A percentile compares a stretch with the other conserved stretches of the same genome.
Conservation (phyloP, 2,329 filamentous ascomycete species). For the Huntiella savannae region DNA sequence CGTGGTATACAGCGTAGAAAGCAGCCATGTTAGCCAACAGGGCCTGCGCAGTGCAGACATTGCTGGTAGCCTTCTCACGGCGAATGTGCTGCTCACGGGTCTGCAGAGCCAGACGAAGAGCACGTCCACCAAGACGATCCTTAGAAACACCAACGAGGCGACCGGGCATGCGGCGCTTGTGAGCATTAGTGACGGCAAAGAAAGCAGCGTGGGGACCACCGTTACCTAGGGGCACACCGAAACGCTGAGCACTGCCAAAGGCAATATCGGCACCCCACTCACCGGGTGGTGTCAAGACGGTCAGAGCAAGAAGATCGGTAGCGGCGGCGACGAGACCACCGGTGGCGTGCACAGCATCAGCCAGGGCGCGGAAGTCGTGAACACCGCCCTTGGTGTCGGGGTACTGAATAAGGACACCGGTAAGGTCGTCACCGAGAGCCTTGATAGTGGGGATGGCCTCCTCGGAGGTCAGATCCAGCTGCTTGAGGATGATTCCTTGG, state of each 20-base stretch:
- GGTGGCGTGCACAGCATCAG: conserved; percentile 56
- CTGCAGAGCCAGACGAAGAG: conserved; percentile 70
- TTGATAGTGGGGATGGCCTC: conserved; percentile 44
- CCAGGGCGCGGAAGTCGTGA: conserved; percentile 53
- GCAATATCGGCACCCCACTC: conserved; percentile 93
- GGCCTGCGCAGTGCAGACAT: conserved; percentile 91
- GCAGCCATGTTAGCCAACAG: conserved; percentile 89
- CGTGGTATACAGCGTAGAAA: conserved; percentile 88
- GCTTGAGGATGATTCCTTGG: conserved; percentile 67
- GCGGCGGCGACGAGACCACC: conserved; percentile 70
- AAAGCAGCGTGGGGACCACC: conserved; percentile 94
- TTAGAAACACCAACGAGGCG: conserved; percentile 82
- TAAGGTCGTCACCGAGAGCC: conserved; percentile 58
- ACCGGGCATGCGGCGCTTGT: conserved; percentile 88
- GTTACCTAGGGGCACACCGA: conserved; percentile 80
- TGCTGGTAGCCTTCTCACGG: conserved; percentile 90
- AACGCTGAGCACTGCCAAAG: conserved; percentile 78
- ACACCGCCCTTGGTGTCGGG: conserved; percentile 75
- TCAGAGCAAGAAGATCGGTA: conserved; percentile 76
- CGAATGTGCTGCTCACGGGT: conserved; percentile 93
- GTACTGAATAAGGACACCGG: conserved; percentile 89
- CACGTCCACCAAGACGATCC: conserved; percentile 64
- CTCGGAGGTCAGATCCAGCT: conserved; percentile 51
- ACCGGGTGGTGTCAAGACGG: conserved; percentile 69
- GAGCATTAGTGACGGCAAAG: conserved; percentile 77